These are phyloP conservation scores for Paraurostyla sp. DNA, from an alignment of 73 alveolate genomes.

Conservation along the genomic window DNA sequence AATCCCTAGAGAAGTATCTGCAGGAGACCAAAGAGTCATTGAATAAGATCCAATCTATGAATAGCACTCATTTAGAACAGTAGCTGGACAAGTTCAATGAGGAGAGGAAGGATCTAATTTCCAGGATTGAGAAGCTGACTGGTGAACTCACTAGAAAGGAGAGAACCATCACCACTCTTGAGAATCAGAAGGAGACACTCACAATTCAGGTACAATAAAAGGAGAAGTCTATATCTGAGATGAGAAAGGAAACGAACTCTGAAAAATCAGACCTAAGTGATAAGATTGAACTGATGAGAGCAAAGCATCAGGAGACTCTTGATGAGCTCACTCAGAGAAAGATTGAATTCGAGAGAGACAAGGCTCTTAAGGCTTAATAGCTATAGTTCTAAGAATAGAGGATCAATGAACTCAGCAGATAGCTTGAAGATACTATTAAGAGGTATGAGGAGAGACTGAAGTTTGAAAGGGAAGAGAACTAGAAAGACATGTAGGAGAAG, in stretches of 20 bases:
- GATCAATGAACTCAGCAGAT: constrained; percentile 31
- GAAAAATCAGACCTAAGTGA: constrained; percentile 45
- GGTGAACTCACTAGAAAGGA: constrained; percentile 66
- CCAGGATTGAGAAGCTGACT: constrained; percentile 50
- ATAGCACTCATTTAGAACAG: constrained; percentile 28
- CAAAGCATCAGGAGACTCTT: constrained; percentile 28
- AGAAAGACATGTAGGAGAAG: constrained; percentile 44
- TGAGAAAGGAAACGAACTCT: constrained; percentile 15
- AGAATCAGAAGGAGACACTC: constrained; percentile 66
- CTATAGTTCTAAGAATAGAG: constrained; percentile 48
- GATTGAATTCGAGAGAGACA: constrained; percentile 64
- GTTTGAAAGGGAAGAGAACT: constrained; percentile 50
- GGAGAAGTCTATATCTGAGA: constrained; percentile 56
- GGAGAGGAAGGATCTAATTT: constrained; percentile 62
- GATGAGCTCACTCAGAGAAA: constrained; percentile 57
- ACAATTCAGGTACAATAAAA: constrained; percentile 5
- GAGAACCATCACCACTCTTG: constrained; percentile 65
- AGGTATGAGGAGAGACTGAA: constrained; percentile 49
- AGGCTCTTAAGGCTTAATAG: constrained; percentile 48
- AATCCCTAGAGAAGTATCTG: constrained; percentile 77
- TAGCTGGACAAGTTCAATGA: constrained; percentile 59
- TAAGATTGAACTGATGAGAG: constrained; percentile 46
- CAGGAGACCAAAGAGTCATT: constrained; percentile 78
- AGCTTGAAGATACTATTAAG: constrained; percentile 49
- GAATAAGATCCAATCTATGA: constrained; percentile 44